Evolutionary conservation across 2,329 filamentous ascomycete species (phyloP), one percentile per base, ranked within the genome.

Genomic region (Ophiostoma pallidulum): DNA sequence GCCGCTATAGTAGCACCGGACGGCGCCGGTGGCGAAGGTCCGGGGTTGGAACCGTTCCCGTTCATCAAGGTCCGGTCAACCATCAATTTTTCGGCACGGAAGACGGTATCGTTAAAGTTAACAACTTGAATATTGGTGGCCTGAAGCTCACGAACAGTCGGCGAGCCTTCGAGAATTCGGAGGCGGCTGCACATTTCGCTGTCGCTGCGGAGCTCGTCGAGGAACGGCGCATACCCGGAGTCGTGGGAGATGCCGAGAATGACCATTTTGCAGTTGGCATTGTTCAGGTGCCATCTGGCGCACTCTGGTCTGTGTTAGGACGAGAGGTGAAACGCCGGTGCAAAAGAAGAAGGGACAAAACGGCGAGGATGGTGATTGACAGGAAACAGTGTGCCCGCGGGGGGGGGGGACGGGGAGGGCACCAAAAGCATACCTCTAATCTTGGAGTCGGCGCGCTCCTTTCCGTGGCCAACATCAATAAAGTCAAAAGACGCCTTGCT

Each of bases 201-300:
- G 32, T 77, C 70, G 38, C 66, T 64, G 20, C 74, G 62, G 4
- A 80, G 62, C 50, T 77, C 71, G 54, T 77, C 71, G 18, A 83
- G 60, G 53, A 81, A 77, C 8, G 77, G 70, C 4, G 74, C 75
- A 56, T 82, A 82, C 8, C 72, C 71, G 22, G 75, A 67, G 57
- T 82, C 77, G 55, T 81, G 78, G 2, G 77, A 80, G 43, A 81
- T 70, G 39, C 78, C 80, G 31, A 83, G 65, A 29, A 82, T 61
- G 41, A 83, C 67, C 54, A 79, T 73, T 57, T 73, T 77, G 66
- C 79, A 83, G 57, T 79, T 80, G 53, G 69, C 62, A 51, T 81
- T 80, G 54, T 69, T 66, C 40, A 82, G 62, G 59, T 83, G 71
- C 71, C 76, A 81, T 40, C 67, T 64, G 8, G 74, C 66, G 18